A percentile compares a stretch with the other conserved stretches of the same genome.
Conservation (phyloP, 768 basidiomycete genomes). For the Collybiopsis luxurians region DNA sequence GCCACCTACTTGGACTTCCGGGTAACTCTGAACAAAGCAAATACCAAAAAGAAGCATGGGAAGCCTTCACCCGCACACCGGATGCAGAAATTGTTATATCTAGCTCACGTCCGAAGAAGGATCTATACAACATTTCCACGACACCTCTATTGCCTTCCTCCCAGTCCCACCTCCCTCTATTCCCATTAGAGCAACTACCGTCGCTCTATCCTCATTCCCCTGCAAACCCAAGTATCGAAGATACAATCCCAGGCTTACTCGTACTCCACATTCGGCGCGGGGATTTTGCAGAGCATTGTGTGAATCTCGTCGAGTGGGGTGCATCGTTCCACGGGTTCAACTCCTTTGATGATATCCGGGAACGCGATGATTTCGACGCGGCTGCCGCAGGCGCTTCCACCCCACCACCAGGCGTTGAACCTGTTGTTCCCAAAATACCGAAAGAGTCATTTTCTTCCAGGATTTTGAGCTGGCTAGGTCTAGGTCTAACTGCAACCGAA, state of each 20-base stretch:
- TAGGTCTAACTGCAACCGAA: background rate
- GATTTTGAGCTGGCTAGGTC: too few relatives aligned
- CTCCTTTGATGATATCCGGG: slow-evolving; percentile 47
- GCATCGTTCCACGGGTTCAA: slow-evolving; percentile 51
- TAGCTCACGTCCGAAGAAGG: too few relatives aligned
- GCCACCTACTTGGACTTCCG: slow-evolving; percentile 32
- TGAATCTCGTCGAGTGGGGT: slow-evolving; percentile 34
- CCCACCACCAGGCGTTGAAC: background rate
- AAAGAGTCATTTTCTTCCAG: too few relatives aligned
- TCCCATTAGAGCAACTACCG: slow-evolving; percentile 3
- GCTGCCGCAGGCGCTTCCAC: background rate
- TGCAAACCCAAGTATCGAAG: slow-evolving; percentile 15
- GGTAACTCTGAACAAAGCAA: too few relatives aligned
- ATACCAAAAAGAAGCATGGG: too few relatives aligned
- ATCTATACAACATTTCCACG: background rate
- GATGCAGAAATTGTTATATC: too few relatives aligned
- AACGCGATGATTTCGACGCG: slow-evolving; percentile 31
- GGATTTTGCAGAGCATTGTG: slow-evolving; percentile 51
- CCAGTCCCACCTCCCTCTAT: slow-evolving; percentile 10
- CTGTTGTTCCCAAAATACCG: background rate
- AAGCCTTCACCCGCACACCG: too few relatives aligned
- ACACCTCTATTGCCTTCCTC: slow-evolving; percentile 5
- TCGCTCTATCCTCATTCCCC: slow-evolving; percentile 14
- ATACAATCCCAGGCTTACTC: slow-evolving; percentile 38
- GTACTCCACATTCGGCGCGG: slow-evolving; percentile 58